Percentiles rank a stretch among this genome's conserved stretches.
Evolutionary conservation across 805 yeast species (phyloP).

Genomic region (Saccharomycopsis microspora): DNA sequence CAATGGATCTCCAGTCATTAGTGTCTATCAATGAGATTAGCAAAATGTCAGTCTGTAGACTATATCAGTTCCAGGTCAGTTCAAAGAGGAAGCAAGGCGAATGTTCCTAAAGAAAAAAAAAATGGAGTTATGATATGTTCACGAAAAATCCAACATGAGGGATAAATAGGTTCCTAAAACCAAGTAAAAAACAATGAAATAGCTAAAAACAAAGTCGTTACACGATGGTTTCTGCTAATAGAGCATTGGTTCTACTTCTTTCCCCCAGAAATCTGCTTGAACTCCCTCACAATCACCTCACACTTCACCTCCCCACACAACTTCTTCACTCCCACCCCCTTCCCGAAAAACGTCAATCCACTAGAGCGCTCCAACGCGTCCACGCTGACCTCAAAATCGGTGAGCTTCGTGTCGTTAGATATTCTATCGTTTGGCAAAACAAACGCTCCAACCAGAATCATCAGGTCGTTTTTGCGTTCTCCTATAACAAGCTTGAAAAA

Average conservation of each 20-base stretch:
- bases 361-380: constrained; percentile 82
- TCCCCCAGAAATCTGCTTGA: constrained; percentile 19
- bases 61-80: no score
- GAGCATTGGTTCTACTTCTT: not conserved
- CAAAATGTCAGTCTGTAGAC: no score
- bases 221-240: not conserved
- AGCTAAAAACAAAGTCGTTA: not conserved
- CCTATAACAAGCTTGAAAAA: constrained; percentile 87
- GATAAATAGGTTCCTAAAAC: no score
- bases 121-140: no score
- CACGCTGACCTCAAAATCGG: constrained; percentile 74
- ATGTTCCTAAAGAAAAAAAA: no score
- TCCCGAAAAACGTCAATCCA: constrained; percentile 71
- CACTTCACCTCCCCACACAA: constrained; percentile 78
- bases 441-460: constrained; percentile 77
- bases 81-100: no score
- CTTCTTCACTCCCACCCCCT: constrained; percentile 38
- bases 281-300: constrained; percentile 72
- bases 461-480: constrained; percentile 29
- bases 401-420: constrained; percentile 57
- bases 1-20: no score
- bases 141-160: no score
- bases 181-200: not conserved
- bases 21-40: no score
- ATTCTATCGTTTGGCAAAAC: constrained; percentile 85